These are phyloP conservation scores for Hygrocybe punicea DNA, from an alignment of 768 basidiomycete species.

Conservation along the genomic window DNA sequence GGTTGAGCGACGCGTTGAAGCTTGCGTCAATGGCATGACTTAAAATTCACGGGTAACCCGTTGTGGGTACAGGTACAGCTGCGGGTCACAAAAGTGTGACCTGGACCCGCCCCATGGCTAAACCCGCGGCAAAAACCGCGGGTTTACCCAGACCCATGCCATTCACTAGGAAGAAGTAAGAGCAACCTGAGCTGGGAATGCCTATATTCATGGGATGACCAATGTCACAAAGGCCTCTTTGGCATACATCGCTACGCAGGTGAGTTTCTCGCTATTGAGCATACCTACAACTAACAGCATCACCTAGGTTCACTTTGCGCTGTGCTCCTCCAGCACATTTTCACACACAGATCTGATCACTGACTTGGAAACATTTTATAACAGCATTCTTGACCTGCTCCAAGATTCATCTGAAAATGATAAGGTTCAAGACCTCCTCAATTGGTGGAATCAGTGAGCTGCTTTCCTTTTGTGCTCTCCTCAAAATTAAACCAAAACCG, in stretches of 20 bases:
- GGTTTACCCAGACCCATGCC: no score
- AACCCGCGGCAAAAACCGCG: no score
- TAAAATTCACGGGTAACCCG: no score
- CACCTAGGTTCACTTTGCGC: background rate
- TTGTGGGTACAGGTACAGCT: no score
- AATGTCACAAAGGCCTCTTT: constrained; percentile 16
- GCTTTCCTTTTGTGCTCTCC: background rate
- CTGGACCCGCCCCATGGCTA: no score
- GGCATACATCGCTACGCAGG: constrained; percentile 13
- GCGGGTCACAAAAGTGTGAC: no score
- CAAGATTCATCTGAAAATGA: background rate
- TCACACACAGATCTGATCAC: background rate
- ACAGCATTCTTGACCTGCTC: background rate
- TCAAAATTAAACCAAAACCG: background rate
- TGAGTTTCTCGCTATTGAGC: background rate
- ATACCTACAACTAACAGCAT: background rate
- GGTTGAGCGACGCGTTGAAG: no score
- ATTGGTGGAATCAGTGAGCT: background rate
- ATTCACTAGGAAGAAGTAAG: background rate
- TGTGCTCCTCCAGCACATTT: background rate
- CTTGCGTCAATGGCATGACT: no score
- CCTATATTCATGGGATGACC: constrained; percentile 18
- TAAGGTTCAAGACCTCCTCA: background rate
- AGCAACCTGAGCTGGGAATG: constrained; percentile 16
- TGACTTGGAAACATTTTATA: constrained; percentile 3